These are phyloP conservation scores for Pichia sp. DNA, from an alignment of 1,139 yeast species.

Conservation along the genomic window DNA sequence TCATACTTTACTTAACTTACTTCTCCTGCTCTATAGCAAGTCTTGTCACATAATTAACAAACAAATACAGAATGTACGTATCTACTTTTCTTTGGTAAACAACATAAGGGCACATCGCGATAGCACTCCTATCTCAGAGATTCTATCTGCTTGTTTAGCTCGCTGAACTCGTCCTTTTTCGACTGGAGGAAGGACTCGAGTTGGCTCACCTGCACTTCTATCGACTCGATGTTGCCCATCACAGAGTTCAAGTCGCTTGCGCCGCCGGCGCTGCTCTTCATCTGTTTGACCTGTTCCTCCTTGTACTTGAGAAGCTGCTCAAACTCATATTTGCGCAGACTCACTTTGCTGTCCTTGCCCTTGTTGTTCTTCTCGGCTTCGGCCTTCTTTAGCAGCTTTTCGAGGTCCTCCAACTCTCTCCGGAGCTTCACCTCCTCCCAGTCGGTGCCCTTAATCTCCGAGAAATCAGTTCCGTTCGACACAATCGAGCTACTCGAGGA, in stretches of 20 bases:
- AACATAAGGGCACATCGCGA: neutral
- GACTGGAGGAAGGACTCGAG: constrained; percentile 52
- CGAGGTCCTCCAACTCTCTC: constrained; percentile 73
- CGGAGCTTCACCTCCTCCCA: constrained; percentile 87
- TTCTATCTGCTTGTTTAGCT: constrained; percentile 43
- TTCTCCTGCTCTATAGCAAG: neutral
- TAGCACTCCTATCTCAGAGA: constrained; percentile 15
- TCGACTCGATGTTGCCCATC: constrained; percentile 56
- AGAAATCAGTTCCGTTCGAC: constrained; percentile 32
- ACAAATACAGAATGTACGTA: neutral
- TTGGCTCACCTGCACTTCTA: constrained; percentile 60
- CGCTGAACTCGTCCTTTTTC: constrained; percentile 48
- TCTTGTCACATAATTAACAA: neutral
- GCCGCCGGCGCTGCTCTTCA: constrained; percentile 20
- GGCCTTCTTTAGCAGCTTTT: constrained; percentile 55
- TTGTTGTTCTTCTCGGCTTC: constrained; percentile 48
- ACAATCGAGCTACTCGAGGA: constrained; percentile 29
- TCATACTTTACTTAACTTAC: neutral
- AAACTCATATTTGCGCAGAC: constrained; percentile 59
- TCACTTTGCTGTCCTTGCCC: constrained; percentile 39
- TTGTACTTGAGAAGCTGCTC: constrained; percentile 79
- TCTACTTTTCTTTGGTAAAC: neutral
- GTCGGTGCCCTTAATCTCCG: constrained; percentile 63
- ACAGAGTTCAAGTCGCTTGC: constrained; percentile 39
- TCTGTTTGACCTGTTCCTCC: constrained; percentile 43